phyloP scores from a whole-genome alignment of 1,284 basidiomycete species.

The Grifola frondosa region DNA sequence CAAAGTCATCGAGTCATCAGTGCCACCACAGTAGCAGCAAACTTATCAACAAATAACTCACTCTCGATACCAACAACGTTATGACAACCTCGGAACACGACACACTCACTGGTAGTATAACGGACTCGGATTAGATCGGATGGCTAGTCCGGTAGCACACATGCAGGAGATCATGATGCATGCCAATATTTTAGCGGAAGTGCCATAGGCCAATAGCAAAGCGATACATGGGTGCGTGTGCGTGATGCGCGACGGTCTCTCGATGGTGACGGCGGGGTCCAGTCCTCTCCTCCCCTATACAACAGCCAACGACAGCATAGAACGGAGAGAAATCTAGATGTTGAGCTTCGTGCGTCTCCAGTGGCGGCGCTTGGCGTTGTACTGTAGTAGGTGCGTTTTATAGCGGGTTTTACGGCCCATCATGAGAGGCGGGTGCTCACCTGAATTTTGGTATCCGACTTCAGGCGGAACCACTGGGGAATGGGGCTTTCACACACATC shows the following conservation, averaged over 20 bases:
- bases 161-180: slow-evolving; percentile 28
- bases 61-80: too few relatives aligned
- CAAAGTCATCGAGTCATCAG: too few relatives aligned
- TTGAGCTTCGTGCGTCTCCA: slow-evolving; percentile 96
- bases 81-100: too few relatives aligned
- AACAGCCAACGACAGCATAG: slow-evolving; percentile 16
- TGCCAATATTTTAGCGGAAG: slow-evolving; percentile 25
- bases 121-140: too few relatives aligned
- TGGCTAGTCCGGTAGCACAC: too few relatives aligned
- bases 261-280: slow-evolving; percentile 16
- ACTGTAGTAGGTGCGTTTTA: slow-evolving; percentile 41
- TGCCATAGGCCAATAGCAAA: slow-evolving; percentile 27
- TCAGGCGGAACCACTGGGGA: slow-evolving; percentile 98
- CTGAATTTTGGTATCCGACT: slow-evolving; percentile 94
- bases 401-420: background rate
- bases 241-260: slow-evolving; percentile 16
- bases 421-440: slow-evolving; percentile 45
- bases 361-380: slow-evolving; percentile 93
- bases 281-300: slow-evolving; percentile 18
- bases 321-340: slow-evolving; percentile 55
- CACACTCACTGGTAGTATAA: too few relatives aligned
- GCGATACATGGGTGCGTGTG: slow-evolving; percentile 29
- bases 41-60: too few relatives aligned
- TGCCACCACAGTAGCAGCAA: too few relatives aligned
- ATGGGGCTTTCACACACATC: slow-evolving; percentile 67